Evolutionary conservation across 257 asterid species (phyloP), one percentile per base, ranked within the genome.

Genomic region (Ophiorrhiza pumila): DNA sequence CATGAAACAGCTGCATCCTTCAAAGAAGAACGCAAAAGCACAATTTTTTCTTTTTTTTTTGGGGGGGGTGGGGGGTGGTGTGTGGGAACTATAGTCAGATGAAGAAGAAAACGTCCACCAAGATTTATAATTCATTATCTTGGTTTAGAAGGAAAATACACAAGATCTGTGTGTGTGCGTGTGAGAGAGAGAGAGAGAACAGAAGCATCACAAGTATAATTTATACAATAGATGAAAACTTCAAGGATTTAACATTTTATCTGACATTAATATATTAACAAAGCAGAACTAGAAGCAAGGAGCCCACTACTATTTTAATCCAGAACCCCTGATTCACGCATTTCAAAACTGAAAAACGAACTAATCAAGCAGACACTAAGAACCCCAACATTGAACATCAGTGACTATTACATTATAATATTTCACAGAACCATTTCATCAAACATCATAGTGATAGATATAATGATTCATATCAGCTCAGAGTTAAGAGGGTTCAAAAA

Each of bases 321-420:
- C 57, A 69, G 86, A 77, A 37, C 65, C 75, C 67, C 62, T 58
- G 41, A 45, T 76, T 52, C 67, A 76, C 80, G 45, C 70, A 71
- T 78, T 67, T 68, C 69, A 43, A 76, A 68, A 53, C 78, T 22
- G 68, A 42, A 69, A 78, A 64, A n/a, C 52, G 45, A 69, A 66
- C 75, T 70, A 60, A 77, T 34, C 72, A 67, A 68, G 18, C 41
- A 80, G 60, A 55, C 52, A 53, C 47, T 55, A 68, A 32, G 58
- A 69, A 76, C 63, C 47, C 57, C 65, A 61, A 57, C 65, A 66
- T 73, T 49, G 76, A 57, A 71, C 73, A 47, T 41, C 58, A 77
- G 41, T 53, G 67, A 46, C 49, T 35, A 22, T 56, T 23, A 49
- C 27, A 20, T 46, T 46, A 52, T 60, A 39, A 61, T 41, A 61